Conservation (phyloP, 2,329 filamentous ascomycete species). For the Colletotrichum trifolii region DNA sequence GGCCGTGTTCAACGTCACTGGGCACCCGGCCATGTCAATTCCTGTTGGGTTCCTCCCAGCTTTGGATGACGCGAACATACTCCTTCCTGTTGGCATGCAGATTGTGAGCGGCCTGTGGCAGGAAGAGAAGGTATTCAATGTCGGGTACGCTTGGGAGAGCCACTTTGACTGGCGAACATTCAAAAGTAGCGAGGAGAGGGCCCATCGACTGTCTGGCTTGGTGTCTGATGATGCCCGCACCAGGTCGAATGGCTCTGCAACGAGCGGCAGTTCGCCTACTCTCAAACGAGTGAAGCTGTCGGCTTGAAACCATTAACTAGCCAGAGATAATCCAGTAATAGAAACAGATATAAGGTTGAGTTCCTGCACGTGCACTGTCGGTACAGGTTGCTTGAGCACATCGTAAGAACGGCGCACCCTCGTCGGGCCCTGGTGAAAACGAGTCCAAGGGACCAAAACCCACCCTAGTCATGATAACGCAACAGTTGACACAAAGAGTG, state of each 20-base stretch:
- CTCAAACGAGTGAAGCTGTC: constrained; percentile 28
- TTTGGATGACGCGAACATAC: constrained; percentile 48
- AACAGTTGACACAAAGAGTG: not conserved
- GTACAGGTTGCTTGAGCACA: too few relatives aligned
- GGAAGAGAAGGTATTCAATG: constrained; percentile 57
- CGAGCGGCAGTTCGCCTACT: constrained; percentile 12
- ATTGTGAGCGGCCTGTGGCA: constrained; percentile 63
- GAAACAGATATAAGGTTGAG: too few relatives aligned
- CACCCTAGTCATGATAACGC: too few relatives aligned
- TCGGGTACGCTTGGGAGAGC: constrained; percentile 55
- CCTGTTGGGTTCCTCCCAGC: constrained; percentile 60
- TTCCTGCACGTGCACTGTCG: too few relatives aligned
- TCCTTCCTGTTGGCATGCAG: constrained; percentile 65
- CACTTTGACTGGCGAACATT: constrained; percentile 54
- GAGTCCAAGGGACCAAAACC: too few relatives aligned
- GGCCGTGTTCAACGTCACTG: constrained; percentile 66
- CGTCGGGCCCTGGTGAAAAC: too few relatives aligned
- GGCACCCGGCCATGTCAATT: constrained; percentile 65
- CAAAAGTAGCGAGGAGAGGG: not conserved
- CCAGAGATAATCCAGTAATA: too few relatives aligned
- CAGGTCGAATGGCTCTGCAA: not conserved
- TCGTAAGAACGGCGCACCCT: too few relatives aligned
- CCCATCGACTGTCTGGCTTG: not conserved
- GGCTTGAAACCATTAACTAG: not conserved
- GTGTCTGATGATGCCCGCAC: not conserved